A percentile compares a stretch with the other conserved stretches of the same genome.
Evolutionary conservation across 2,329 filamentous ascomycete species (phyloP).

Genomic region (Penicillium sumatraense): DNA sequence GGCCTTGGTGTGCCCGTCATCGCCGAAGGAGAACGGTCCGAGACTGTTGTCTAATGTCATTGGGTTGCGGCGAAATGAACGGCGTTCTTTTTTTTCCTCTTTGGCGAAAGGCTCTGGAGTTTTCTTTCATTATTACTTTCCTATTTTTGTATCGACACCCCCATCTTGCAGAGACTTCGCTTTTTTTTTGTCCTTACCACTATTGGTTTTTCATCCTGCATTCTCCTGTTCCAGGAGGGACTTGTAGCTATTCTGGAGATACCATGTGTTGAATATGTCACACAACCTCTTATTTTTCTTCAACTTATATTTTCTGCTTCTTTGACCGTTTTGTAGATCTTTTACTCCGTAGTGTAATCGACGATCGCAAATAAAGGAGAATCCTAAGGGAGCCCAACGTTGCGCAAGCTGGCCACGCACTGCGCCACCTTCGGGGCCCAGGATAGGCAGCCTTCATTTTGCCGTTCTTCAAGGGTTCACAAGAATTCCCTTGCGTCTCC

Average conservation of each 20-base stretch:
- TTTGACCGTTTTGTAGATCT: neutral
- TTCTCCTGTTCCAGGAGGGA: conserved; percentile 14
- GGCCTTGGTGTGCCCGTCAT: conserved; percentile 84
- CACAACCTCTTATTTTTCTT: conserved; percentile 1
- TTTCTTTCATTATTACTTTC: conserved; percentile 11
- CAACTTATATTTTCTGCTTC: neutral
- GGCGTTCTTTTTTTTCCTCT: too few species aligned
- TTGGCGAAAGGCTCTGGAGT: conserved; percentile 17
- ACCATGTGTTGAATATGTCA: conserved; percentile 26
- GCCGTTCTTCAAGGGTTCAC: too few species aligned
- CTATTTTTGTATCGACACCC: conserved; percentile 19
- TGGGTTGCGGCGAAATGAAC: conserved; percentile 19
- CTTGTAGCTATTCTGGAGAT: conserved; percentile 30
- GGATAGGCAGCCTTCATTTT: conserved; percentile 25
- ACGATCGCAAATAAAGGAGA: neutral
- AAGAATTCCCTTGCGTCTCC: conserved; percentile 22
- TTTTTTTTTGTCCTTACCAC: conserved; percentile 1
- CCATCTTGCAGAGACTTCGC: conserved; percentile 20
- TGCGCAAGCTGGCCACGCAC: conserved; percentile 20
- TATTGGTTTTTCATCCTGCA: conserved; percentile 11
- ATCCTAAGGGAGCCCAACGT: conserved; percentile 11
- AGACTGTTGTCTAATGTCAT: conserved; percentile 69
- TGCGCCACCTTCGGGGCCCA: conserved; percentile 27
- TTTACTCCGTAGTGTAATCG: conserved; percentile 7
- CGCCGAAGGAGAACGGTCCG: conserved; percentile 79